Base-by-base conservation (phyloP, 2,329 filamentous ascomycete genomes). In the Pseudogymnoascus sp. region DNA sequence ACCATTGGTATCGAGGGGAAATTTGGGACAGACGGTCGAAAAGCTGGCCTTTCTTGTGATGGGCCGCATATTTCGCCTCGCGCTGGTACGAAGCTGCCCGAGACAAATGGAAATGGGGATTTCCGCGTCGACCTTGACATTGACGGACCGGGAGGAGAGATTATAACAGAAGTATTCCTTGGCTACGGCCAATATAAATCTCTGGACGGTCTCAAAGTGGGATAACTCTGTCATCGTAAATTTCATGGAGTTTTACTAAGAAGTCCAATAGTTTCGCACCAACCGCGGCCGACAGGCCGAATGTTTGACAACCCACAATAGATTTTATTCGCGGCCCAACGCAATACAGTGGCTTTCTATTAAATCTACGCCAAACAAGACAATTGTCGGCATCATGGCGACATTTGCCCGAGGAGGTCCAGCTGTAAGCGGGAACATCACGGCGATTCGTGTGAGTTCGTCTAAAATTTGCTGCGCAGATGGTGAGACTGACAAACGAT, bases 61-160 rank as follows among this genome's bases (percentile, higher is more conserved):
- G 42, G 42, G n/a, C 42, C 42, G 3, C 25, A 3, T 48, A 10
- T 29, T 48, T 29, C 42, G 42, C 12, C 8, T 29, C 5, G 42
- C 13, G 6, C 42, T 1, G 25, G 13, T 48, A 7, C 42, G 25
- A 48, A 48, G 25, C 3, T 48, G 1, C 1, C 13, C 25, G 13
- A 12, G 13, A 48, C 9, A 25, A 29, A n/a, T 3, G 25, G 25
- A 10, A 1, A 48, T 4, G 42, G 42, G 6, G 13, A 63, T 7
- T 39, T 61, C 12, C 61, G 62, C 31, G 44, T 59, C 17, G 36
- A 63, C 13, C 58, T 63, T 62, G 59, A 58, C n/a, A 62, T 63
- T 12, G 60, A 63, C 12, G 62, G 48, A 13, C 31, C 27, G 1
- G 62, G 29, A n/a, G 62, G 62, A 4, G 62, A 63, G 42, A 41